phyloP scores from a whole-genome alignment of 2,329 filamentous ascomycete species.

The Nannizziopsis arthrosporioides region DNA sequence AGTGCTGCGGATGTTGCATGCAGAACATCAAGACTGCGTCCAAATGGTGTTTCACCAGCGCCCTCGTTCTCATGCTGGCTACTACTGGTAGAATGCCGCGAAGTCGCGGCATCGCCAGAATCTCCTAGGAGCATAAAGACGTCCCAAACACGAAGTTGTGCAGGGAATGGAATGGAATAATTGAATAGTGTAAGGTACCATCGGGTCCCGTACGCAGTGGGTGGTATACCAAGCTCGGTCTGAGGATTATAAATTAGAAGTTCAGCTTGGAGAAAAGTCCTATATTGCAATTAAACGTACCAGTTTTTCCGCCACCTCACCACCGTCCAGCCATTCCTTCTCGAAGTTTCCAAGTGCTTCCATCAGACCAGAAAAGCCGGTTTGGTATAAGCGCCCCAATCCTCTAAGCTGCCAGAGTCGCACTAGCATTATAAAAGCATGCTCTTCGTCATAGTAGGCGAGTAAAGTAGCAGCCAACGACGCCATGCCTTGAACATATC shows the following conservation, averaged over 20 bases:
- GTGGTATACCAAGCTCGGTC: constrained; percentile 66
- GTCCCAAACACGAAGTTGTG: constrained; percentile 93
- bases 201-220: constrained; percentile 86
- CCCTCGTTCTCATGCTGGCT: constrained; percentile 16
- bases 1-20: constrained; percentile 84
- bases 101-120: constrained; percentile 37
- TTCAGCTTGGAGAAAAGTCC: not conserved
- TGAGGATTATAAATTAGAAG: constrained; percentile 24
- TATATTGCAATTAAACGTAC: constrained; percentile 42
- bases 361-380: constrained; percentile 79
- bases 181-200: constrained; percentile 99
- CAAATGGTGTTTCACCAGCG: constrained; percentile 32
- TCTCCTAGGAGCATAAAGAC: constrained; percentile 92
- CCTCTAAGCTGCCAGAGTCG: constrained; percentile 83
- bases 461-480: constrained; percentile 81
- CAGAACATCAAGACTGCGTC: constrained; percentile 67
- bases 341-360: constrained; percentile 76
- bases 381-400: constrained; percentile 69
- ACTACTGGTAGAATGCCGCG: constrained; percentile 17
- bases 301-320: constrained; percentile 68
- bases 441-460: constrained; percentile 94
- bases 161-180: constrained; percentile 84
- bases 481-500: constrained; percentile 98
- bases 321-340: constrained; percentile 63
- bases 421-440: constrained; percentile 91